Base-by-base conservation (phyloP, 75 land plant genomes). In the Selaginella tamariscina region DNA sequence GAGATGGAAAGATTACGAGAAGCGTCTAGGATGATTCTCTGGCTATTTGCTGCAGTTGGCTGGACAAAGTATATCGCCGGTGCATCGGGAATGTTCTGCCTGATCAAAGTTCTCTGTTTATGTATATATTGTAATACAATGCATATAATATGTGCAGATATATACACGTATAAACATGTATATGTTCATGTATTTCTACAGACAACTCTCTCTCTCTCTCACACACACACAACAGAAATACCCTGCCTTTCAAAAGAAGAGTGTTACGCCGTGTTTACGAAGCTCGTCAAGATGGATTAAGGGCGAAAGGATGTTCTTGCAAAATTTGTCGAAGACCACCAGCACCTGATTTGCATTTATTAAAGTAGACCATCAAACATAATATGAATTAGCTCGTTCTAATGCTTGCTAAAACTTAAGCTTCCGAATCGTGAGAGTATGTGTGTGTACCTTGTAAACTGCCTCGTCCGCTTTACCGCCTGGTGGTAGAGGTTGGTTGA, bases 1-100 rank as follows among this genome's bases (percentile, higher is more conserved):
- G 59, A 93, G 76, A 67, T 89, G 86, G 56, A 89, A 80, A 32
- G 73, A 55, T 39, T 93, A 1, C 74, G 68, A 0, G 90, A 71
- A 0, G 91, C 85, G 70, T 93, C 98, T 27, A 74, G 24, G 5
- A 81, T 56, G 29, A 93, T 83, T 20, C 88, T 80, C 27, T 75
- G 75, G 29, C 89, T 66, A 68, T 93, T 93, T 27, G 73, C 8
- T 5, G 72, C 74, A 5, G 70, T 77, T 0, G 98, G 78, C 30
- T 79, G 84, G 18, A 89, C 79, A 74, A 93, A 93, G 72, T 93
- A 93, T 29, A 93, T 80, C 18, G 98, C 98, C n/a, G 98, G 98
- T 22, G 84, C 96, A 66, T 89, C 98, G 24, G 82, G 88, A 33
- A 93, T 81, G 28, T 70, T 81, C 33, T 89, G 89, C 1, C 98